phyloP scores from a whole-genome alignment of 1,284 basidiomycete genomes.

The Apiotrichum akiyoshidainum region DNA sequence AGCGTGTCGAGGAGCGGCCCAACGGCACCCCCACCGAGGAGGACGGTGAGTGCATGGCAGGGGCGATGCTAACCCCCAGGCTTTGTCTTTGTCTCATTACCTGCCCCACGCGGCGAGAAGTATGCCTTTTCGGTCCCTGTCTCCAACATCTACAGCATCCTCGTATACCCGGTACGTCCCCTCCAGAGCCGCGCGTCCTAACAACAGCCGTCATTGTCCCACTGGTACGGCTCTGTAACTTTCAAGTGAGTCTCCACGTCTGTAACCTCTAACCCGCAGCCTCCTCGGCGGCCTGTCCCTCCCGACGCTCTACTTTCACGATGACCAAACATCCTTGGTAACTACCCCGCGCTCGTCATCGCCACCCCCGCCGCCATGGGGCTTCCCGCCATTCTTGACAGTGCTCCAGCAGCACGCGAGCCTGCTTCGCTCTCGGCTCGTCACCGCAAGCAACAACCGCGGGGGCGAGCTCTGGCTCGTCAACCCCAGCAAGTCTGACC shows the following conservation, averaged over 20 bases:
- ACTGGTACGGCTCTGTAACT: slow-evolving; percentile 51
- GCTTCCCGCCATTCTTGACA: slow-evolving; percentile 66
- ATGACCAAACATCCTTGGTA: slow-evolving; percentile 72
- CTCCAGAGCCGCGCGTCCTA: not conserved
- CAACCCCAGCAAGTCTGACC: slow-evolving; percentile 83
- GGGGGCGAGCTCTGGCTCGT: slow-evolving; percentile 72
- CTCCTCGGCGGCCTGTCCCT: slow-evolving; percentile 84
- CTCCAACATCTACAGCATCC: slow-evolving; percentile 81
- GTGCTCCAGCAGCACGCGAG: slow-evolving; percentile 69
- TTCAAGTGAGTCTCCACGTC: slow-evolving; percentile 41
- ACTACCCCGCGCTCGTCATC: slow-evolving; percentile 17
- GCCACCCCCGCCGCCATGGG: slow-evolving; percentile 44
- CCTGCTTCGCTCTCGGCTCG: slow-evolving; percentile 63
- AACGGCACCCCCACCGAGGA: slow-evolving; percentile 25
- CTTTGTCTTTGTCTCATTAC: slow-evolving; percentile 47
- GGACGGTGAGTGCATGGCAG: slow-evolving; percentile 34
- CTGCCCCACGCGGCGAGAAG: slow-evolving; percentile 63
- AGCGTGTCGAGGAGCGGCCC: slow-evolving; percentile 30
- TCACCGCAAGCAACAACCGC: slow-evolving; percentile 32
- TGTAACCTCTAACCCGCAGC: slow-evolving; percentile 67
- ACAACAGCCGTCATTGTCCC: slow-evolving; percentile 42
- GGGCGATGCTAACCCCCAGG: slow-evolving; percentile 25
- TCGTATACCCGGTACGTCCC: slow-evolving; percentile 66
- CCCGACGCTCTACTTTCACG: slow-evolving; percentile 90
- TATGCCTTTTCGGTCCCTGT: slow-evolving; percentile 94